These are phyloP conservation scores for Stipa capillata DNA, from an alignment of 176 grass and related monocot genomes.

Conservation along the genomic window DNA sequence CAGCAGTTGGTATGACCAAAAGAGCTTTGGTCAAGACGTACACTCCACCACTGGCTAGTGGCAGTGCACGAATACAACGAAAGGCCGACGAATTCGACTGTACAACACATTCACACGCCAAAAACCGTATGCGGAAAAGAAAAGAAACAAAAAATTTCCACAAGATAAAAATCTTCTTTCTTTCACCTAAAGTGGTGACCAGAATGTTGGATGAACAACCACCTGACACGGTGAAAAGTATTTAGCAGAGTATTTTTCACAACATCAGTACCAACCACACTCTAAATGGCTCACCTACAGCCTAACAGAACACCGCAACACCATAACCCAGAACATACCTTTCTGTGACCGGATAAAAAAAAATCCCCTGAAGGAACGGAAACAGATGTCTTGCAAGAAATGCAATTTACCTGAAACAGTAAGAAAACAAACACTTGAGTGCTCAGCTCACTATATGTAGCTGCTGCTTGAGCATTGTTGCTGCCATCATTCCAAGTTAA, in stretches of 20 bases:
- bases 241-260: background rate
- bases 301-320: background rate
- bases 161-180: background rate
- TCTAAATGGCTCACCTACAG: constrained; percentile 11
- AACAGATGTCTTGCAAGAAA: constrained; percentile 36
- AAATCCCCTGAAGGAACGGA: constrained; percentile 12
- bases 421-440: constrained; percentile 16
- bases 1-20: constrained; percentile 16
- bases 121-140: background rate
- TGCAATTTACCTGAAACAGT: constrained; percentile 23
- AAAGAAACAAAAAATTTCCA: background rate
- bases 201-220: constrained; percentile 37
- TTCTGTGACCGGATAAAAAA: constrained; percentile 21
- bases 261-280: background rate
- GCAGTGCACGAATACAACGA: background rate
- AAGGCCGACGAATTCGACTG: background rate
- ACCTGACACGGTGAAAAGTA: constrained; percentile 7
- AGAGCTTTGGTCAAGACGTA: background rate
- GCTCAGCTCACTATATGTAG: constrained; percentile 17
- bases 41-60: background rate
- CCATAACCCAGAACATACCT: constrained; percentile 1
- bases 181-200: background rate
- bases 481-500: background rate
- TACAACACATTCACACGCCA: background rate
- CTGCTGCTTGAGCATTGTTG: background rate